Base-by-base conservation (phyloP, 164 flowering plant genomes). In the Nymphaea thermarum region DNA sequence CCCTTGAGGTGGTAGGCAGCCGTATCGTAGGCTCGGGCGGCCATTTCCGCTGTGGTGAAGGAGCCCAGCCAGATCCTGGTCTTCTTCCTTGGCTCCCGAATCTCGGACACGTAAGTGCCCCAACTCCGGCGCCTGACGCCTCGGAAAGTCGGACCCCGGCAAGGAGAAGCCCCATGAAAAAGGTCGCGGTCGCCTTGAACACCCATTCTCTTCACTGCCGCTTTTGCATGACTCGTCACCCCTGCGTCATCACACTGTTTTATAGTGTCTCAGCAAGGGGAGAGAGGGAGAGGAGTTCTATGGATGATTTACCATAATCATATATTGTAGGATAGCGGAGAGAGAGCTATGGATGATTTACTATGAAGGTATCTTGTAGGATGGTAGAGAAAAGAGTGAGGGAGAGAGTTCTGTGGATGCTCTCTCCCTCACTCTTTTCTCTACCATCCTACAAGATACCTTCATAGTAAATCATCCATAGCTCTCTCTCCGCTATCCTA, bases 31-130 rank as follows among this genome's bases (percentile, higher is more conserved):
- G 87, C 87, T 60, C 83, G 73, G 44, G 85, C 87, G 3, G 87
- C 87, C 87, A 84, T 84, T 65, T 84, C 85, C 0, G 87, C 69
- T 3, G 81, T 82, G 18, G 78, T 60, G 43, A 79, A 82, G 3
- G 87, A 77, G 11, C 87, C 87, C 0, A 84, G 82, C 87, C 87
- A 84, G 42, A 84, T 82, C 60, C 87, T 75, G 2, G 85, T 80
- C 68, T 79, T 84, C 76, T 84, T 84, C 67, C 76, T 78, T 3
- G 85, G 84, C 69, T 80, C 87, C 2, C 85, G 81, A 53, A 84
- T 82, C 69, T 84, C 87, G 0, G 85, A 84, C 51, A 84, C 82
- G 78, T 80, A 80, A 67, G 76, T 77, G 4, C 80, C 80, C 79
- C 82, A 77, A 11, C 3, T 73, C 3, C 82, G 71, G 75, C 59